phyloP scores from a whole-genome alignment of 805 yeast genomes.

The Myxozyma neglecta region DNA sequence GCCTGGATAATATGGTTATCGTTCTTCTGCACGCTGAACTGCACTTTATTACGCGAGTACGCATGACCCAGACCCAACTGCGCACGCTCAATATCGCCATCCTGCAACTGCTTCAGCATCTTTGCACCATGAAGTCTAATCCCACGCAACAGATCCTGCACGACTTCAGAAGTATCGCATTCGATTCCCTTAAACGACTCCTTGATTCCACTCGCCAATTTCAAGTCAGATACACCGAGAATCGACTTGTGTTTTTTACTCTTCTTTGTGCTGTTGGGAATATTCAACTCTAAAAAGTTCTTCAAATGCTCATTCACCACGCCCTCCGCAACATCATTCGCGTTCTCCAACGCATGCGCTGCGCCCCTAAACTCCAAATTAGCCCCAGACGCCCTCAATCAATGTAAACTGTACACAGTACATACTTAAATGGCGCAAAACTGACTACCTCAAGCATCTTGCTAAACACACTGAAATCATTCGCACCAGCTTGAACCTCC shows the following conservation, averaged over 20 bases:
- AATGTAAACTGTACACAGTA: too few species aligned
- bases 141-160: slow-evolving; percentile 94
- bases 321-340: slow-evolving; percentile 97
- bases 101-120: slow-evolving; percentile 84
- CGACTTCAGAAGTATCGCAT: slow-evolving; percentile 86
- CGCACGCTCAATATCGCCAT: slow-evolving; percentile 95
- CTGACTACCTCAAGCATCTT: slow-evolving; percentile 91
- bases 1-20: slow-evolving; percentile 99
- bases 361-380: slow-evolving; percentile 67
- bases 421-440: slow-evolving; percentile 86
- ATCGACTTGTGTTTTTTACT: slow-evolving; percentile 55
- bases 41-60: slow-evolving; percentile 97
- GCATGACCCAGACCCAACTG: slow-evolving; percentile 99
- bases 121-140: slow-evolving; percentile 87
- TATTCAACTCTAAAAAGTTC: slow-evolving; percentile 82
- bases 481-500: slow-evolving; percentile 90
- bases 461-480: slow-evolving; percentile 82
- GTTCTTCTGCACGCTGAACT: slow-evolving; percentile 97
- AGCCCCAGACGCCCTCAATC: background rate
- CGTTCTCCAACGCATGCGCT: slow-evolving; percentile 97
- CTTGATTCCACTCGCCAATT: slow-evolving; percentile 94
- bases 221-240: slow-evolving; percentile 90
- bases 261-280: slow-evolving; percentile 73
- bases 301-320: slow-evolving; percentile 83
- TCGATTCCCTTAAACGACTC: slow-evolving; percentile 86